Conservation (phyloP, 2,329 filamentous ascomycete species). For the Canariomyces notabilis region DNA sequence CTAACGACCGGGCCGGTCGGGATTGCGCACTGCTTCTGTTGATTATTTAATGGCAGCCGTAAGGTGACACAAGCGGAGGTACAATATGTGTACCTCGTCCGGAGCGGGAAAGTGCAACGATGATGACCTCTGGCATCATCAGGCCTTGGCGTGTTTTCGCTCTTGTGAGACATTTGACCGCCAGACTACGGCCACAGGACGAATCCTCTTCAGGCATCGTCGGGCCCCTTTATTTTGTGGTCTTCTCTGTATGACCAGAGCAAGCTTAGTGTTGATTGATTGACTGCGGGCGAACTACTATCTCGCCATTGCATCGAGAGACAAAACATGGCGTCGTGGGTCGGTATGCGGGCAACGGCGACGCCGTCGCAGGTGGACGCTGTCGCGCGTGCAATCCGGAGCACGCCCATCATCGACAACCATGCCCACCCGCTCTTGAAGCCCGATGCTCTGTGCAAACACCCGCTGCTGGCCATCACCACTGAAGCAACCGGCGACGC, state of each 20-base stretch:
- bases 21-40: too few relatives aligned
- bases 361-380: conserved; percentile 28
- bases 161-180: too few relatives aligned
- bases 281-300: too few relatives aligned
- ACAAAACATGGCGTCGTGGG: conserved; percentile 26
- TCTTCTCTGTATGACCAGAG: too few relatives aligned
- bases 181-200: too few relatives aligned
- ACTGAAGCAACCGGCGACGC: conserved; percentile 69
- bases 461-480: conserved; percentile 55
- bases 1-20: too few relatives aligned
- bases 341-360: conserved; percentile 23
- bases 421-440: conserved; percentile 67
- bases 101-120: not conserved
- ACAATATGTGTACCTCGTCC: not conserved
- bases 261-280: too few relatives aligned
- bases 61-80: not conserved
- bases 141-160: conserved; percentile 1
- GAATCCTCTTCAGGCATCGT: too few relatives aligned
- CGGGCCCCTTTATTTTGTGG: too few relatives aligned
- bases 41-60: too few relatives aligned
- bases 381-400: conserved; percentile 40
- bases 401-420: conserved; percentile 65
- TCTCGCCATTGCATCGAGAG: too few relatives aligned
- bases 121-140: not conserved
- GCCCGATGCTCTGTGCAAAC: conserved; percentile 40